Evolutionary conservation across 139 green algal genomes (phyloP).

Genomic region (Diplosphaera chodatii): DNA sequence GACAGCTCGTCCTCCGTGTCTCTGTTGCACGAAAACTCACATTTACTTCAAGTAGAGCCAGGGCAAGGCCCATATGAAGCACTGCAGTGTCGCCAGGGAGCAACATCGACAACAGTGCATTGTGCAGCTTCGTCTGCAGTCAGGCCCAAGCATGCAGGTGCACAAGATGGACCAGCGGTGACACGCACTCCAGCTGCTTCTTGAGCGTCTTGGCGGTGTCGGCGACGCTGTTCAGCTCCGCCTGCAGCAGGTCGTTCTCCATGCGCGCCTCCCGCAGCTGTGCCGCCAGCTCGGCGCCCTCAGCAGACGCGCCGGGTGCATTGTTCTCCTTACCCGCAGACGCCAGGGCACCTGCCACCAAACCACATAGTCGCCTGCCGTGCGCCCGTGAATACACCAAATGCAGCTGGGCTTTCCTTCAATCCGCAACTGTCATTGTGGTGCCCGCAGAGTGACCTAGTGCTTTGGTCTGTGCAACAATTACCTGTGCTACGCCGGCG

Average conservation of each 20-base stretch:
- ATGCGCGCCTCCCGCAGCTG: slow-evolving; percentile 41
- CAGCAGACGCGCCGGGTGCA: not conserved
- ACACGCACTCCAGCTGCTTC: slow-evolving; percentile 35
- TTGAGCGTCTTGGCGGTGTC: slow-evolving; percentile 31
- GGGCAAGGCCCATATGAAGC: too few relatives aligned
- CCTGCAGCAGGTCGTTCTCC: slow-evolving; percentile 52
- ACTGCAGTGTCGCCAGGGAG: too few relatives aligned
- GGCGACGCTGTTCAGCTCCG: slow-evolving; percentile 52
- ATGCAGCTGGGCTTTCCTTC: too few relatives aligned
- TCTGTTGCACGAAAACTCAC: slow-evolving; percentile 8
- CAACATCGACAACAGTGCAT: too few relatives aligned
- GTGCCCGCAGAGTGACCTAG: too few relatives aligned
- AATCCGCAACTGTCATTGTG: too few relatives aligned
- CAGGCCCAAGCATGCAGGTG: too few relatives aligned
- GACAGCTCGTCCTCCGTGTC: slow-evolving; percentile 40
- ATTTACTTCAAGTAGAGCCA: not conserved
- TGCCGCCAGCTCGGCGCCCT: slow-evolving; percentile 20
- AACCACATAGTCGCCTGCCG: too few relatives aligned
- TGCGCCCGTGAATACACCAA: too few relatives aligned
- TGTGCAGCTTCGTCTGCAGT: too few relatives aligned
- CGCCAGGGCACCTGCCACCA: not conserved
- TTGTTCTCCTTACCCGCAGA: not conserved
- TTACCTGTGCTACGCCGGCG: slow-evolving; percentile 14
- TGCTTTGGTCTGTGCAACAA: not conserved
- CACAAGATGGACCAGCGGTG: too few relatives aligned